Evolutionary conservation across 2,329 filamentous ascomycete species (phyloP), one percentile per base, ranked within the genome.

Genomic region (Epicoccum sorghinum): DNA sequence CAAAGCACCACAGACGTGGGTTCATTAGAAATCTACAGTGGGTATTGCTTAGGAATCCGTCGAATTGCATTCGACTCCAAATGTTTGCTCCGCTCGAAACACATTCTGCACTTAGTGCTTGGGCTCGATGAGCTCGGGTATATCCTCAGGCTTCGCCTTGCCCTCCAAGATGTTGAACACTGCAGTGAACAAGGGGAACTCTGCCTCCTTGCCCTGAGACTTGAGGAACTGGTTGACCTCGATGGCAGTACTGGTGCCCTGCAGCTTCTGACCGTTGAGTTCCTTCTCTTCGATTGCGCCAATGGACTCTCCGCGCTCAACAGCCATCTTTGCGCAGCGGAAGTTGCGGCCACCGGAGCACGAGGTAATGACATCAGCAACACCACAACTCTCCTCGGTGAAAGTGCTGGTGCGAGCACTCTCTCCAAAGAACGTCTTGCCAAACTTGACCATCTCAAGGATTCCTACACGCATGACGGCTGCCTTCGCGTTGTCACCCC

Each of bases 401-500:
- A 99, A 98, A 0, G 95, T 99, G 52, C 84, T 86, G 8, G 89
- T 85, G 61, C 89, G 84, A 24, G 95, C 88, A 1, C 89, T 90
- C 67, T 93, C 84, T 14, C 86, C 86, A 73, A 98, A 99, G 81
- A 98, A 99, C 66, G 89, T 86, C 75, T 93, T 91, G 61, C 93
- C 93, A 65, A 99, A 99, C 72, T 90, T 89, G 69, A 98, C 91
- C 89, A 97, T 96, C 78, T 99, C 95, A 66, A 97, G 83, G 40
- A 99, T 85, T 7, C 95, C 95, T 18, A 98, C 89, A 37, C 95
- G 90, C 91, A 99, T 98, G 57, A 99, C 88, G 40, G 95, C 95
- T n/a, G 95, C 92, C 80, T 99, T 98, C 62, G 93, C 93, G 66
- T 98, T 99, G 80, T 98, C 93, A 69, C 95, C 95, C 93, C 95